phyloP scores from a whole-genome alignment of 164 flowering plant species.

The Buxus sempervirens region DNA sequence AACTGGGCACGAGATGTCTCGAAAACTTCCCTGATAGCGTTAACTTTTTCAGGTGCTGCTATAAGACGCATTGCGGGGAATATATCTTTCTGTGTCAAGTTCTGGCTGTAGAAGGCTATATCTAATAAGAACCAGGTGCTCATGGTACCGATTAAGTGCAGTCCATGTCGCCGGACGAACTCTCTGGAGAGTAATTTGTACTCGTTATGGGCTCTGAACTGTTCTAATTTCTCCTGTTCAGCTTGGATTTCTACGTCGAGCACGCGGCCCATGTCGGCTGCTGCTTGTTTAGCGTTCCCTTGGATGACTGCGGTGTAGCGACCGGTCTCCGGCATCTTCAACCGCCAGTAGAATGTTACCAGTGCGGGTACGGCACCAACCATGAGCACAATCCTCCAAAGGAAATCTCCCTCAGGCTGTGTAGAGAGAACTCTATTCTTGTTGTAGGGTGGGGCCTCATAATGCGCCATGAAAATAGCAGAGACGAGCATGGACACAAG shows the following conservation, averaged over 20 bases:
- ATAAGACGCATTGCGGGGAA: constrained; percentile 33
- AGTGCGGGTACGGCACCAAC: constrained; percentile 47
- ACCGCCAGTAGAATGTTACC: constrained; percentile 44
- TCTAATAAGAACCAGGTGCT: constrained; percentile 43
- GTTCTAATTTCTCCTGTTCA: constrained; percentile 35
- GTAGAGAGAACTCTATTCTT: constrained; percentile 23
- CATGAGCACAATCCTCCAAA: constrained; percentile 52
- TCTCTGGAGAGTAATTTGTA: constrained; percentile 31
- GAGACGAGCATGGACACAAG: constrained; percentile 46
- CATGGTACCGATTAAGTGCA: constrained; percentile 38
- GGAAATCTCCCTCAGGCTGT: constrained; percentile 33
- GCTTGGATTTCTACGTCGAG: constrained; percentile 42
- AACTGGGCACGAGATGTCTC: constrained; percentile 39
- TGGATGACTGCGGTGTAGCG: constrained; percentile 49
- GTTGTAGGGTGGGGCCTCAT: constrained; percentile 12
- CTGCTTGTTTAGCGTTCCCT: constrained; percentile 50
- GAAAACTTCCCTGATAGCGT: constrained; percentile 35
- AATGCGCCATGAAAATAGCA: constrained; percentile 18
- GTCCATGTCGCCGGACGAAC: constrained; percentile 37
- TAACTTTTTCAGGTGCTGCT: constrained; percentile 24
- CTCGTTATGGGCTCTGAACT: constrained; percentile 29
- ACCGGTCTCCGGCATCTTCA: constrained; percentile 59
- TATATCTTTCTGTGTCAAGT: constrained; percentile 45
- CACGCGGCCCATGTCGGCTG: constrained; percentile 48
- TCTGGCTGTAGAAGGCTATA: constrained; percentile 42